phyloP scores from a whole-genome alignment of 2,329 filamentous ascomycete genomes.

The Colletotrichum chrysophilum region DNA sequence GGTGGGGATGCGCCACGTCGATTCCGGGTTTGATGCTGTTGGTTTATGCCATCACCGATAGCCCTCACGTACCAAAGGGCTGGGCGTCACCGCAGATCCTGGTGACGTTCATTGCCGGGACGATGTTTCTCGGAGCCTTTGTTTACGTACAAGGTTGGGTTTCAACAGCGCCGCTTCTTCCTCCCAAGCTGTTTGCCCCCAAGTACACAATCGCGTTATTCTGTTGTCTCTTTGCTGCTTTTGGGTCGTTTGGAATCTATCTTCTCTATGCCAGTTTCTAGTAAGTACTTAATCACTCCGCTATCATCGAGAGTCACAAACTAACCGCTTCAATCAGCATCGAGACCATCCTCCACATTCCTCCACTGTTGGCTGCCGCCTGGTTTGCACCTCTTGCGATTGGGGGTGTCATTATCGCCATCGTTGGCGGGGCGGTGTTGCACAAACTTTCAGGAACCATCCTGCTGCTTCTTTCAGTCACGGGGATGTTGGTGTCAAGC shows the following conservation, averaged over 20 bases:
- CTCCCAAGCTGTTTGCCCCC: neutral
- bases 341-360: slow-evolving; percentile 65
- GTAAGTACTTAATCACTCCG: neutral
- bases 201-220: neutral
- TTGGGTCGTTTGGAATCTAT: neutral
- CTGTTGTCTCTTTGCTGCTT: neutral
- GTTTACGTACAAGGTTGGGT: neutral
- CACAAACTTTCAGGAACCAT: neutral
- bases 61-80: neutral
- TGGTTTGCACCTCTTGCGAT: slow-evolving; percentile 65
- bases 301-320: neutral
- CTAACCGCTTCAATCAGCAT: slow-evolving; percentile 64
- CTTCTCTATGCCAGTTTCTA: neutral
- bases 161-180: neutral
- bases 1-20: neutral
- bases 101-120: neutral
- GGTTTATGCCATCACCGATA: neutral
- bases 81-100: neutral
- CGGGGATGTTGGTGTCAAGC: neutral
- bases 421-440: slow-evolving; percentile 32
- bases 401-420: slow-evolving; percentile 31
- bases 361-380: slow-evolving; percentile 64
- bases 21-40: neutral
- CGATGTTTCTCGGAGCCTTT: neutral
- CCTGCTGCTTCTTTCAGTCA: neutral